phyloP scores from a whole-genome alignment of 129 eudicot genomes.

The Chrysanthemum lavandulifolium region DNA sequence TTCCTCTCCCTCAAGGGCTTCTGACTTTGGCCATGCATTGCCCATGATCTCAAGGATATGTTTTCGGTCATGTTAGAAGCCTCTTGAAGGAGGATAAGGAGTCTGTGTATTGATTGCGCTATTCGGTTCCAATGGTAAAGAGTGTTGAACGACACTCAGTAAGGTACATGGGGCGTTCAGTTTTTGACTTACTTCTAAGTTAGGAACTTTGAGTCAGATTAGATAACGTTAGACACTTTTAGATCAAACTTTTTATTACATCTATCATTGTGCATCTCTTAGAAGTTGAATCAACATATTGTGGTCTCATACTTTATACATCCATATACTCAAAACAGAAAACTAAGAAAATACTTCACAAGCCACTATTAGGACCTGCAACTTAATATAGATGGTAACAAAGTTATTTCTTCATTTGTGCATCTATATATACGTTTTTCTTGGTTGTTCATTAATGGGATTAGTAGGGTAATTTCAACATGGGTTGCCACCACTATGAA shows the following conservation, averaged over 20 bases:
- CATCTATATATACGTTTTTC: too few relatives aligned
- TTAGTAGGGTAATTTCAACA: too few relatives aligned
- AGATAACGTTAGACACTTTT: neutral
- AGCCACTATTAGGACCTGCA: too few relatives aligned
- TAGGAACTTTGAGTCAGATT: neutral
- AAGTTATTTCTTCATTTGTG: too few relatives aligned
- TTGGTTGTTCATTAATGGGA: too few relatives aligned
- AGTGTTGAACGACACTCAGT: neutral
- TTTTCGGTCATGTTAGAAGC: conserved; percentile 21
- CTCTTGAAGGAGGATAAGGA: conserved; percentile 15
- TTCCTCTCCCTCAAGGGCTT: conserved; percentile 45
- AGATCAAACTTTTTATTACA: neutral
- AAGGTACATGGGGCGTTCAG: neutral
- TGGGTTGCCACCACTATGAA: too few relatives aligned
- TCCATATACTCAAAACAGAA: neutral
- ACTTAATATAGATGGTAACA: too few relatives aligned
- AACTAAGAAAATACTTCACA: neutral
- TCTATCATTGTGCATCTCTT: neutral
- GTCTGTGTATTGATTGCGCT: neutral
- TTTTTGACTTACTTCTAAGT: neutral
- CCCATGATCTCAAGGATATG: neutral
- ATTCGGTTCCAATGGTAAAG: neutral
- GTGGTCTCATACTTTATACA: neutral
- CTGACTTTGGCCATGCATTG: conserved; percentile 5
- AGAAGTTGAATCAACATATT: neutral